Evolutionary conservation across 2,329 filamentous ascomycete species (phyloP), one percentile per base, ranked within the genome.

Genomic region (Ophiostoma tasmaniense): DNA sequence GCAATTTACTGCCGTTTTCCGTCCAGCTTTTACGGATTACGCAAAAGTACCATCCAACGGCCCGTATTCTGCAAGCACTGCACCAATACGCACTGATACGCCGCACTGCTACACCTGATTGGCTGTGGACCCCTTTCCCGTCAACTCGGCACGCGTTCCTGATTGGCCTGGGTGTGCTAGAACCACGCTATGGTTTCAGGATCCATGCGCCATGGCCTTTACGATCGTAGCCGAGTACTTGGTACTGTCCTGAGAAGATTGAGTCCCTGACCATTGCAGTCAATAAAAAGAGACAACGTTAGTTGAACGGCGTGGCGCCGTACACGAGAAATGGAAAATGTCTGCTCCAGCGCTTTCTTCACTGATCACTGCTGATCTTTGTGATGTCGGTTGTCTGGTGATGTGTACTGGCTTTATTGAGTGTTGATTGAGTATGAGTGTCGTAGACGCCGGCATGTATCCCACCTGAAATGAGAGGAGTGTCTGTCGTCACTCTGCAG

Each of bases 131-230:
- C 45, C 68, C 30, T 52, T 62, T 39, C 67, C 64, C 37, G 33
- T 62, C 68, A 64, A 55, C 68, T 6, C 50, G 39, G 28, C 68
- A 42, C 64, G 28, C 65, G 42, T 65, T 64, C 55, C 66, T 67
- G 65, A 69, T 67, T 69, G 68, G 68, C 25, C 68, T 67, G 59
- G 52, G 30, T 37, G 62, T 64, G 33, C 42, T 39, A 64, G 45
- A 59, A 20, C 5, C 35, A 66, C 70, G 67, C 70, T 71, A 71
- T 52, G 14, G 70, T 71, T 71, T 71, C 70, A 71, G 62, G 62
- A 66, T 37, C 67, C 67, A 61, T 71, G 70, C 70, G 69, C 69
- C 64, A 67, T 64, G 35, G 35, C 66, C 25, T 25, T 55, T 22
- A 30, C 55, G 55, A 17, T 61, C 7, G 5, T 45, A 6, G 6